These are phyloP conservation scores for Camellia japonica DNA, from an alignment of 148 eudicot genomes.

Conservation along the genomic window DNA sequence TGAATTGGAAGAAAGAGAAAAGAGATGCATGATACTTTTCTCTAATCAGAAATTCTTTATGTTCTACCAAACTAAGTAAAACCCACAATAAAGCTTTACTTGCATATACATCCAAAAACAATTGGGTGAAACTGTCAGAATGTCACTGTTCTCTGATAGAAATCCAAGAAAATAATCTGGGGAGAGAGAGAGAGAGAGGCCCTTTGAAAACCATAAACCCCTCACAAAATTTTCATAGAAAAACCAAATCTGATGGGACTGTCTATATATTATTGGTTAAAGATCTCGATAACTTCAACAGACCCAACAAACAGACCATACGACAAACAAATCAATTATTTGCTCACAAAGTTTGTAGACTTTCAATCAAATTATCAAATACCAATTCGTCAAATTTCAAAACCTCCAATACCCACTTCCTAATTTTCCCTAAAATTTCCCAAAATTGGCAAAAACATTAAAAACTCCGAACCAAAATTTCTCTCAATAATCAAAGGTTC, in stretches of 20 bases:
- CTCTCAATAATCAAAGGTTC: constrained; percentile 9
- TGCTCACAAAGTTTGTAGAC: neutral
- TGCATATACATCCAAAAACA: constrained; percentile 18
- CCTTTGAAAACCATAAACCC: constrained; percentile 6
- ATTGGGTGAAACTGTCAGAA: constrained; percentile 36
- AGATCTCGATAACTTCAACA: constrained; percentile 10
- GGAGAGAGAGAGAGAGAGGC: neutral
- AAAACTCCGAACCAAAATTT: neutral
- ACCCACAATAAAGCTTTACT: constrained; percentile 33
- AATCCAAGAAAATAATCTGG: constrained; percentile 4
- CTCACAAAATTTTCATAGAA: neutral
- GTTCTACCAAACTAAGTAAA: constrained; percentile 22
- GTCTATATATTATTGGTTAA: neutral
- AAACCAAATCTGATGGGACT: constrained; percentile 16
- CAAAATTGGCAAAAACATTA: neutral
- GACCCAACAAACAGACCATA: neutral
- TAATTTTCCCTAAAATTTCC: neutral
- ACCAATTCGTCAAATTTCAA: constrained; percentile 4
- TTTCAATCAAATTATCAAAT: neutral
- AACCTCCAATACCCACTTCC: neutral
- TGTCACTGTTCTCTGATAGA: constrained; percentile 13
- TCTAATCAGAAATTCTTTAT: neutral
- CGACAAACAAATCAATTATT: neutral
- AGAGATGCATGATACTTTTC: neutral
- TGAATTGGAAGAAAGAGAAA: neutral